These are phyloP conservation scores for Sungouiozyma ichnusensis DNA, from an alignment of 805 yeast species.

Conservation along the genomic window DNA sequence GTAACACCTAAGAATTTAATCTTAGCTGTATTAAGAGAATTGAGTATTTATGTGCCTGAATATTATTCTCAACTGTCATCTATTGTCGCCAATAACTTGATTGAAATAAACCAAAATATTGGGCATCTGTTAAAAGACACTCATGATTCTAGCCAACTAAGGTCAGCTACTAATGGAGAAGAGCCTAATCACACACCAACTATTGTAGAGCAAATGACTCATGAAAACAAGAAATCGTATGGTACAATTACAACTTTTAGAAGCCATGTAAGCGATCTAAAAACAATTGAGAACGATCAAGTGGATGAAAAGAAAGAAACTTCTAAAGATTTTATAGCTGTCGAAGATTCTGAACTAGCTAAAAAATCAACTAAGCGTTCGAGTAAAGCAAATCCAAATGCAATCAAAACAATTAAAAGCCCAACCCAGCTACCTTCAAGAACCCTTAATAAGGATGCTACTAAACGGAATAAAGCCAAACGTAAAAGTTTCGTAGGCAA, in stretches of 20 bases:
- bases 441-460: background rate
- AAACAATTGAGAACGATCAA: constrained; percentile 4
- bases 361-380: background rate
- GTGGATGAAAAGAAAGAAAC: background rate
- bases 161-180: background rate
- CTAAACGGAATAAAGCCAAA: constrained; percentile 7
- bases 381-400: background rate
- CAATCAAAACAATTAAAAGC: background rate
- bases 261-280: constrained; percentile 21
- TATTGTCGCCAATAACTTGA: constrained; percentile 10
- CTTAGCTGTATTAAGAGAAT: constrained; percentile 3
- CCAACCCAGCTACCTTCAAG: constrained; percentile 1
- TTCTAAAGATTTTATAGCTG: background rate
- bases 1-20: constrained; percentile 10
- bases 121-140: constrained; percentile 7
- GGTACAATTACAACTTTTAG: constrained; percentile 27
- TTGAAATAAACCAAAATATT: constrained; percentile 15
- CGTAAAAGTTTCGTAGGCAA: constrained; percentile 10
- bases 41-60: constrained; percentile 10
- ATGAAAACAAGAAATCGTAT: constrained; percentile 18
- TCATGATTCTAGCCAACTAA: background rate
- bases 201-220: constrained; percentile 4
- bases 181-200: background rate
- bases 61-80: constrained; percentile 22
- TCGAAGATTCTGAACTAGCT: background rate